Base-by-base conservation (phyloP, 2,329 filamentous ascomycete species). In the Penicillium oxalicum region DNA sequence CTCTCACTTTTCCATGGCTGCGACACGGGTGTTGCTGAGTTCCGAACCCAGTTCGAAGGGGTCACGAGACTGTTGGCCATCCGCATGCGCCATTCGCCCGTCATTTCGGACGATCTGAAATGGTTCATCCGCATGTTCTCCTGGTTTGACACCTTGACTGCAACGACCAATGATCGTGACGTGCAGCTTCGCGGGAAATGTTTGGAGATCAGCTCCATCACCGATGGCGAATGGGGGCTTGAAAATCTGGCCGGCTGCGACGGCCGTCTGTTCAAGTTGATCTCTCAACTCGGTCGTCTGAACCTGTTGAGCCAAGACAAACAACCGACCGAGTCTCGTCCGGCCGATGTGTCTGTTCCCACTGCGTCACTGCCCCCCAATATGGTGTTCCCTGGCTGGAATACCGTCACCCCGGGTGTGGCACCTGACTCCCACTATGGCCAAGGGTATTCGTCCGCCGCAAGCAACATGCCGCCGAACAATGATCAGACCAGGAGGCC, bases 111-210 rank as follows among this genome's bases (percentile, higher is more conserved):
- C 50, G 82, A 84, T 28, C 61, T 71, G 18, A 73, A 70, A 9
- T 96, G 91, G 91, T 91, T 95, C 74, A 88, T 94, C 61, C 84
- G 88, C 37, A 83, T 95, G 58, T 96, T 96, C 63, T 93, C 88
- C 32, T 95, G 91, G 77, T 94, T 95, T 64, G 91, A 96, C 67
- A 88, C 91, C 47, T 88, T 96, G 72, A 90, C 89, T 0, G 88
- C 88, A 35, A 91, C 87, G 45, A 88, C 95, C 64, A 96, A 96
- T 60, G 88, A 95, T 68, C 83, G 91, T 44, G 91, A 96, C 69
- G 83, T 87, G 28, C 88, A 95, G 66, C 80, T 95, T 13, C 76
- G 77, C 34, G 79, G 79, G 26, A 74, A 78, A 32, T 80, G 78
- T 44, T 67, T 86, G 32, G 82, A 86, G 55, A 81, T 84, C 71